Conservation (phyloP, 1,139 yeast genomes). For the Hyphopichia pseudoburtonii region DNA sequence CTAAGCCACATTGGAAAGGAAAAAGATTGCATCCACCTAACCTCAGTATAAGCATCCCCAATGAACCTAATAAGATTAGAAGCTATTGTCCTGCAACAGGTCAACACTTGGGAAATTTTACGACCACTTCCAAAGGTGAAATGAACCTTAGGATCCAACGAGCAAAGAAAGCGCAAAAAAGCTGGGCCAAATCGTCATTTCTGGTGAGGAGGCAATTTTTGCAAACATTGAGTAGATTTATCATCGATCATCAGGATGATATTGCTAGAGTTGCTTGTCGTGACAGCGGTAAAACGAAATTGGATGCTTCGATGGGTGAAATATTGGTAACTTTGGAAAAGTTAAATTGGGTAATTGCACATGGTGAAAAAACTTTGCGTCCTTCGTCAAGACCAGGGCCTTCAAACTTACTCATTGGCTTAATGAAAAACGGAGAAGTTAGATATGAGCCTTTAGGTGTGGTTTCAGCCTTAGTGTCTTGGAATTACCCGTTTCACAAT, state of each 20-base stretch:
- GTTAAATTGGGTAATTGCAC: conserved; percentile 79
- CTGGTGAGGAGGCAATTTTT: conserved; percentile 68
- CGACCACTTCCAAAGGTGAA: conserved; percentile 61
- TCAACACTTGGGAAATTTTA: conserved; percentile 73
- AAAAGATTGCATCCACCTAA: conserved; percentile 63
- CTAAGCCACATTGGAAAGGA: conserved; percentile 92
- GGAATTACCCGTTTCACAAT: conserved; percentile 97
- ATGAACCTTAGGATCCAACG: conserved; percentile 62
- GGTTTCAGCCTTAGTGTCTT: conserved; percentile 86
- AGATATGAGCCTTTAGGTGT: conserved; percentile 91
- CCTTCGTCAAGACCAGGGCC: conserved; percentile 87
- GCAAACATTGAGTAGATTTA: conserved; percentile 66
- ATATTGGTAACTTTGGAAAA: conserved; percentile 91
- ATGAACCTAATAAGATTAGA: conserved; percentile 69
- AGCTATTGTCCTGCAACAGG: conserved; percentile 97
- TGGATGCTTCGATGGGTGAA: conserved; percentile 97
- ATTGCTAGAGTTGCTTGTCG: conserved; percentile 92
- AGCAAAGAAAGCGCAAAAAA: conserved; percentile 59
- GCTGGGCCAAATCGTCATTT: conserved; percentile 59
- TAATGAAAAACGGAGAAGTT: conserved; percentile 89
- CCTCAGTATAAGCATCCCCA: conserved; percentile 49
- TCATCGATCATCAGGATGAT: conserved; percentile 78
- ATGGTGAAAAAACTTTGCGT: conserved; percentile 72
- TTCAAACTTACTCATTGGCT: conserved; percentile 61
- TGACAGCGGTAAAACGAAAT: conserved; percentile 93